Evolutionary conservation across 2,329 filamentous ascomycete genomes (phyloP), one percentile per base, ranked within the genome.

Genomic region (Sclerotinia minor): DNA sequence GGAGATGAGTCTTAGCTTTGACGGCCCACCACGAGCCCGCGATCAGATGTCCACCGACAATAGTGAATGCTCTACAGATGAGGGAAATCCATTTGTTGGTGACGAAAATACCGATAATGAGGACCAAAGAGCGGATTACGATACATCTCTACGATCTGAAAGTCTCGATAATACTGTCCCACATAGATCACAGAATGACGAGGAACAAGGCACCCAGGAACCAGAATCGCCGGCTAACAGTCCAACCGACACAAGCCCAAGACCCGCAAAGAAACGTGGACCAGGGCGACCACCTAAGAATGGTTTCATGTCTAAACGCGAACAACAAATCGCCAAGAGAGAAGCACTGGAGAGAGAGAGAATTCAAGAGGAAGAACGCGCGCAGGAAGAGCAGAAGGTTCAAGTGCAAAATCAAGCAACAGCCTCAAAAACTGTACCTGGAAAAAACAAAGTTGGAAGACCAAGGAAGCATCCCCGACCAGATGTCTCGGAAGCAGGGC

Each of bases 281-380:
- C 91, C 91, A 13, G 91, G 91, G n/a, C 82, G 91, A 65, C 91
- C 91, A 26, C 91, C 91, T 0, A 94, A 94, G 80, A 91, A 94
- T 74, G 91, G 91, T 38, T 85, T 92, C 76, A 92, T 93, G 87
- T 94, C 91, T 1, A 93, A 93, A 79, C 83, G 91, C 67, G 89
- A 93, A 74, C 84, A 89, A 72, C 83, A 87, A 24, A 77, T 87
- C 59, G 83, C 88, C 9, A 87, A 89, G 79, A 90, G 89, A 77
- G 81, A 83, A 69, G 67, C 69, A 7, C 21, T 69, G 26, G 67
- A 70, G 50, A 57, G 68, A 57, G 88, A 92, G 73, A 84, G 88
- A 71, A 82, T 87, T 69, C 78, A 79, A 72, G 82, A 82, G 26
- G 85, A 84, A 79, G 84, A 86, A 76, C 84, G 81, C 5, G 71